phyloP scores from a whole-genome alignment of 2,329 filamentous ascomycete species.

The Leptographium flavum region DNA sequence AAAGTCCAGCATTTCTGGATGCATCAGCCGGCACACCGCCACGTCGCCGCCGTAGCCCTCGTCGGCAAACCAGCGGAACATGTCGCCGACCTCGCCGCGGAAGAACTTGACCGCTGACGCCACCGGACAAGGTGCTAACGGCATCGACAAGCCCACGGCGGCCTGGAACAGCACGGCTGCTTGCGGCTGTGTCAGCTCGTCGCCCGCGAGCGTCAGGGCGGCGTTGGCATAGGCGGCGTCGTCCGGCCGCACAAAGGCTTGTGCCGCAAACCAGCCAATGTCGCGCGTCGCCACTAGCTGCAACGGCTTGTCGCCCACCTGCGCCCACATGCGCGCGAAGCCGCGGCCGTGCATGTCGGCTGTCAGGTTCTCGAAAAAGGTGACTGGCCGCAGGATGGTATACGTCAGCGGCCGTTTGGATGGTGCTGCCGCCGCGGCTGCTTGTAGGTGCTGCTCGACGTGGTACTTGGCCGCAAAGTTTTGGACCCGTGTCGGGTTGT shows the following conservation, averaged over 20 bases:
- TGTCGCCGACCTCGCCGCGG: constrained; percentile 15
- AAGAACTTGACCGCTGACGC: constrained; percentile 11
- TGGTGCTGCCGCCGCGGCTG: constrained; percentile 17
- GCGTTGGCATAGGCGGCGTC: constrained; percentile 12
- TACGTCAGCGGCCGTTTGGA: constrained; percentile 15
- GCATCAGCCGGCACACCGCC: constrained; percentile 14
- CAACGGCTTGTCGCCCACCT: constrained; percentile 14
- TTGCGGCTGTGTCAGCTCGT: constrained; percentile 22
- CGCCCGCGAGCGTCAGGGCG: constrained; percentile 21
- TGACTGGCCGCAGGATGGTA: constrained; percentile 25
- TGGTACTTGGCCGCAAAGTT: constrained; percentile 33
- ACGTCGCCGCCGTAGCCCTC: constrained; percentile 27
- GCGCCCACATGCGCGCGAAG: constrained; percentile 18
- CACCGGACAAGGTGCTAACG: constrained; percentile 8
- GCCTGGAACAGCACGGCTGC: constrained; percentile 17
- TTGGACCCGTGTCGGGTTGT: constrained; percentile 14
- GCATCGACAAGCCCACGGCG: constrained; percentile 8
- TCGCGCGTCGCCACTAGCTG: constrained; percentile 24
- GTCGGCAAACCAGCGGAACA: constrained; percentile 24
- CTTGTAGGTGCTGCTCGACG: constrained; percentile 43
- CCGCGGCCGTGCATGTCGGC: constrained; percentile 18
- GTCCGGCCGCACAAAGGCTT: constrained; percentile 21
- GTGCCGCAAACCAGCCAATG: constrained; percentile 26
- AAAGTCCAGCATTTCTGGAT: constrained; percentile 20
- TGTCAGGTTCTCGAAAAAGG: constrained; percentile 26